phyloP scores from a whole-genome alignment of 192 early-diverging fungal genomes.

The Entomortierella lignicola region DNA sequence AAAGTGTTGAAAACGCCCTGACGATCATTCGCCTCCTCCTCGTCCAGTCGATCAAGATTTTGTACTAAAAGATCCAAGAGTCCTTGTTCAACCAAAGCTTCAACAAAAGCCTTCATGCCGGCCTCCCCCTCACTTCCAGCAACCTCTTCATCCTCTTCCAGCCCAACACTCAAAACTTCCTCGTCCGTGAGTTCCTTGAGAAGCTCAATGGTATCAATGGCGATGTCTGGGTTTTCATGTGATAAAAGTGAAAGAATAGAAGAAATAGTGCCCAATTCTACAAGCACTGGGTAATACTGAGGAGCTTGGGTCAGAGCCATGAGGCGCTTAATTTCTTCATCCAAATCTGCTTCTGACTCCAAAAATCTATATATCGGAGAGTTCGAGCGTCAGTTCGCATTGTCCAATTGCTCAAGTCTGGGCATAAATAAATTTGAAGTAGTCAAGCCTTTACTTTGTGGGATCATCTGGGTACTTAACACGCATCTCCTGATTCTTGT shows the following conservation, averaged over 20 bases:
- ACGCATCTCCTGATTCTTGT: constrained; percentile 89
- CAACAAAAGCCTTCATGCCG: constrained; percentile 75
- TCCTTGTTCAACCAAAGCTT: constrained; percentile 74
- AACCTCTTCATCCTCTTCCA: constrained; percentile 68
- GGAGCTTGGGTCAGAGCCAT: constrained; percentile 82
- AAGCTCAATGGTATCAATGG: constrained; percentile 83
- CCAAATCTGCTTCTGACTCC: constrained; percentile 95
- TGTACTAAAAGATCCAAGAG: constrained; percentile 82
- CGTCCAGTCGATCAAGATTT: constrained; percentile 83
- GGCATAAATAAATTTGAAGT: too few relatives aligned
- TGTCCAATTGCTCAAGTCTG: neutral
- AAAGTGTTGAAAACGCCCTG: constrained; percentile 89
- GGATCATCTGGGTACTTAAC: constrained; percentile 83
- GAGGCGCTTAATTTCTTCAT: constrained; percentile 87
- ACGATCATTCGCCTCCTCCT: constrained; percentile 79
- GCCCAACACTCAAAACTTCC: constrained; percentile 71
- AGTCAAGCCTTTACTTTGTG: constrained; percentile 44
- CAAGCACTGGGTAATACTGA: constrained; percentile 78
- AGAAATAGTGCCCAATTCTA: constrained; percentile 72
- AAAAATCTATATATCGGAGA: constrained; percentile 70
- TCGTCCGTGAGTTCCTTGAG: constrained; percentile 95
- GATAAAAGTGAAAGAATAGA: constrained; percentile 80
- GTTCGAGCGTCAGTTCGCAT: neutral
- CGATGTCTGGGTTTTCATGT: constrained; percentile 97
- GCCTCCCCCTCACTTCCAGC: constrained; percentile 63